Base-by-base conservation (phyloP, 345 rosid genomes). In the Raphanus raphanistrum region DNA sequence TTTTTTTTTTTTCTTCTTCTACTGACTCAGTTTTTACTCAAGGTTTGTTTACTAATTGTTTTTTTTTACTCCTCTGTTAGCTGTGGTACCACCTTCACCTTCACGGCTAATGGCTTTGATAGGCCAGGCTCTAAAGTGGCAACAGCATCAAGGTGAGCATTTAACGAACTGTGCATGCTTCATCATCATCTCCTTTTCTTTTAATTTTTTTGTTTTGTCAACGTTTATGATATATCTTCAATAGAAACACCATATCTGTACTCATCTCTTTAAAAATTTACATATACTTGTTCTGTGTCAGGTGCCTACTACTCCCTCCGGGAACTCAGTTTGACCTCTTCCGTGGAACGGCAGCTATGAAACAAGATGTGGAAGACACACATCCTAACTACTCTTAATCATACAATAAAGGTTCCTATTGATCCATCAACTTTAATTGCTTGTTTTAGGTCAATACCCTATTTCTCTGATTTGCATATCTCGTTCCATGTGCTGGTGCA, bases 61-160 rank as follows among this genome's bases (percentile, higher is more conserved):
- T 43, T 21, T 21, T 21, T 1, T 21, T 72, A 66, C 5, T 59
- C 62, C 32, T 55, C 45, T 52, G 62, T 70, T 86, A 95, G 98
- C 96, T 73, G 75, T 93, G 48, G 99, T 95, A 75, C 98, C 97
- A 29, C 98, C 99, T 75, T 96, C 97, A 29, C 98, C 99, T 75
- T 96, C 99, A 61, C 86, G 99, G 45, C 82, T 96, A 85, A 96
- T 91, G 99, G 97, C 99, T 71, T 84, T 96, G 80, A 86, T 91
- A 72, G 98, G 98, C 52, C 99, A 96, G 85, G 96, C 98, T 75
- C 80, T 93, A 74, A 96, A 96, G 81, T 96, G 99, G 99, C 98
- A 96, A 85, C 99, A 93, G 77, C 97, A 93, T 81, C 99, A 93
- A 91, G 99, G 99, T 95, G 67, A 81, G 62, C 62, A 16, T 58